Evolutionary conservation across 2,329 filamentous ascomycete species (phyloP).

Genomic region (Epichloe glyceriae): DNA sequence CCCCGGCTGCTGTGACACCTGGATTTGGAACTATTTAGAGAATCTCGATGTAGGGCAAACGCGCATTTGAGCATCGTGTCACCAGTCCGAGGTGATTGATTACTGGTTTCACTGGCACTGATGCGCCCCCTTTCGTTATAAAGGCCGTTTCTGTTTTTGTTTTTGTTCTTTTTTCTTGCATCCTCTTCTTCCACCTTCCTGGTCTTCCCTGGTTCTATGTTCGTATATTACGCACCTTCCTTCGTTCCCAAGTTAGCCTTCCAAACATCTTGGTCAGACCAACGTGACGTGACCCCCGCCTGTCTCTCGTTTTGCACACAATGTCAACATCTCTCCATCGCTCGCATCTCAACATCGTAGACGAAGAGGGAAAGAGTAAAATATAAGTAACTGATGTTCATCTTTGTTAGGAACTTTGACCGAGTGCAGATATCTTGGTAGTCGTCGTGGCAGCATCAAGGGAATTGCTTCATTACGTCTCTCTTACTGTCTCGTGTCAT

Average conservation of each 20-base stretch:
- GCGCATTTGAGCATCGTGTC: neutral
- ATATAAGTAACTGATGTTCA: neutral
- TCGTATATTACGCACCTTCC: neutral
- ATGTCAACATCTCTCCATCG: neutral
- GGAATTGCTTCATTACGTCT: conserved; percentile 40
- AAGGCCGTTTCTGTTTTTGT: neutral
- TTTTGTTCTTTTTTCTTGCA: neutral
- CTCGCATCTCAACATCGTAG: neutral
- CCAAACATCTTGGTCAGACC: neutral
- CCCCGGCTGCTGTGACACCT: neutral
- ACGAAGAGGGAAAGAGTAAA: neutral
- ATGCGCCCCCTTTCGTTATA: neutral
- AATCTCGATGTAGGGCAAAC: neutral
- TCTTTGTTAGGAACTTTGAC: neutral
- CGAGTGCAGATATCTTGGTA: neutral
- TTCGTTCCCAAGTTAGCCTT: neutral
- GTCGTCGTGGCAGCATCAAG: conserved; percentile 21
- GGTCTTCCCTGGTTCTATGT: neutral
- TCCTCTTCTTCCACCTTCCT: neutral
- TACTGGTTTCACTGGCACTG: neutral
- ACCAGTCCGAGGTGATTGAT: neutral
- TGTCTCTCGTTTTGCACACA: neutral
- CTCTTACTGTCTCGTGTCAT: conserved; percentile 16
- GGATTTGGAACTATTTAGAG: neutral
- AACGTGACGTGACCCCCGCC: neutral